phyloP scores from a whole-genome alignment of 805 yeast genomes.

The Suhomyces sp. region DNA sequence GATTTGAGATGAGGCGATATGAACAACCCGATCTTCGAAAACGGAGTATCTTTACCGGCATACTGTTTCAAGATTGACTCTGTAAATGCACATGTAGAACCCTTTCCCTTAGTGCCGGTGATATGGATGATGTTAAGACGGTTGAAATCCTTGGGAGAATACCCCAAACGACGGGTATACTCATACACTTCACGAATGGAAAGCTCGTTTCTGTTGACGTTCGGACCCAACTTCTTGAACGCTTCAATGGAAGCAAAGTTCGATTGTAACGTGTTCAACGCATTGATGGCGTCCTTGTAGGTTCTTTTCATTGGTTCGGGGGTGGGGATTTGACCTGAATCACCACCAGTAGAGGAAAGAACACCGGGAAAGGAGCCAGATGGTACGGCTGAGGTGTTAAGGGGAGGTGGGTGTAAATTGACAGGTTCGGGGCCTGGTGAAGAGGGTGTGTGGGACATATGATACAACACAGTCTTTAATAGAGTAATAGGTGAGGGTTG shows the following conservation, averaged over 20 bases:
- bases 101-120: constrained; percentile 98
- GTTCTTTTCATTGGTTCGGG: constrained; percentile 18
- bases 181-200: constrained; percentile 78
- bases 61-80: constrained; percentile 77
- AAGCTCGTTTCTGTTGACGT: constrained; percentile 55
- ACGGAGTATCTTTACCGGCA: constrained; percentile 14
- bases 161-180: constrained; percentile 40
- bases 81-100: constrained; percentile 94
- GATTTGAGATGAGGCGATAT: constrained; percentile 95
- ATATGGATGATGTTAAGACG: constrained; percentile 80
- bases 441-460: too few relatives aligned
- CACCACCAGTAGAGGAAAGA: too few relatives aligned
- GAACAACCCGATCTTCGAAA: constrained; percentile 80
- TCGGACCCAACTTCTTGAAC: constrained; percentile 63
- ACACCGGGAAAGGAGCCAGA: too few relatives aligned
- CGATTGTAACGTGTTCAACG: constrained; percentile 84
- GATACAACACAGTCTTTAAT: too few relatives aligned
- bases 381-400: too few relatives aligned
- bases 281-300: constrained; percentile 72
- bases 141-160: constrained; percentile 62
- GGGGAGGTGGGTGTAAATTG: too few relatives aligned
- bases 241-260: constrained; percentile 90
- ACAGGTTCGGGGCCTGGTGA: too few relatives aligned
- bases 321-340: too few relatives aligned
- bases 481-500: too few relatives aligned